These are phyloP conservation scores for Echinosophora koreensis DNA, from an alignment of 306 rosid species.

Conservation along the genomic window DNA sequence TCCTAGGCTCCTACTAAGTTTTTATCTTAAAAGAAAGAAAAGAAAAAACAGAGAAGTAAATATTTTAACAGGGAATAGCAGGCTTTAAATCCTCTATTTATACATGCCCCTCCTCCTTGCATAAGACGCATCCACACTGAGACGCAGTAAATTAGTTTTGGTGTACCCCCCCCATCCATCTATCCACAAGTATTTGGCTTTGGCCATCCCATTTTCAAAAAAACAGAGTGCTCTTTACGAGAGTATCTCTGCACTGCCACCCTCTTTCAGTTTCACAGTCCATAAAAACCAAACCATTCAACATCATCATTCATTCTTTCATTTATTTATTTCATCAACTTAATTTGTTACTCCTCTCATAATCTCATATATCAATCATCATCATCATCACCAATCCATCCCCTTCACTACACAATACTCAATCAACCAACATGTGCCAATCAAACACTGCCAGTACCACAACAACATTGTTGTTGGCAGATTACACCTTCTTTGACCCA, in stretches of 20 bases:
- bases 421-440: slow-evolving; percentile 9
- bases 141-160: slow-evolving; percentile 25
- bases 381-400: neutral
- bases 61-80: neutral
- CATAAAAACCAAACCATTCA: neutral
- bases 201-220: neutral
- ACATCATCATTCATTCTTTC: neutral
- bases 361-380: neutral
- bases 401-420: too few species aligned
- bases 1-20: neutral
- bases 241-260: slow-evolving; percentile 44
- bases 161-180: neutral
- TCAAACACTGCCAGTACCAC: neutral
- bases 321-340: neutral
- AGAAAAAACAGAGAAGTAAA: neutral
- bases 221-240: slow-evolving; percentile 53
- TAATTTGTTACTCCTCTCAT: neutral
- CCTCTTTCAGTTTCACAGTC: neutral
- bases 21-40: too few species aligned
- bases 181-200: neutral
- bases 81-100: slow-evolving; percentile 36
- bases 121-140: too few species aligned
- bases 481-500: slow-evolving; percentile 4
- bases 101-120: neutral
- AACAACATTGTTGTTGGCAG: neutral